A percentile compares a stretch with the other conserved stretches of the same genome.
phyloP scores from a whole-genome alignment of 371 early-diverging fungal genomes.

The Catenaria anguillulae region DNA sequence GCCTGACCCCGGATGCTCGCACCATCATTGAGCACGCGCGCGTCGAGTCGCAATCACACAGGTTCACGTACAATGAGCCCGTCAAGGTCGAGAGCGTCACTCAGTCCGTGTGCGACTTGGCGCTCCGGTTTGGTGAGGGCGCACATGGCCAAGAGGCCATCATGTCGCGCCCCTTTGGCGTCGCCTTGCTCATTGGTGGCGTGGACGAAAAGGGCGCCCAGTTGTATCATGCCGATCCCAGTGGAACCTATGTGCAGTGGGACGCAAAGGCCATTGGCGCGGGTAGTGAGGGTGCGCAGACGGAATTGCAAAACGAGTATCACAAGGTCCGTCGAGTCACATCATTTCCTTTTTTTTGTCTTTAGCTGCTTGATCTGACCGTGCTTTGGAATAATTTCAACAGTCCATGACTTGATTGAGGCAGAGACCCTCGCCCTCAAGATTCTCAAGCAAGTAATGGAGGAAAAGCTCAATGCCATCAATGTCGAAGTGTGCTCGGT shows the following conservation, averaged over 20 bases:
- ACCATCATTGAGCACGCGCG: slow-evolving; percentile 96
- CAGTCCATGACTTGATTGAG: slow-evolving; percentile 68
- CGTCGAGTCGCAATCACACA: slow-evolving; percentile 89
- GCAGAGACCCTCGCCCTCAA: slow-evolving; percentile 79
- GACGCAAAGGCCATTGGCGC: slow-evolving; percentile 96
- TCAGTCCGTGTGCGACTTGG: slow-evolving; percentile 93
- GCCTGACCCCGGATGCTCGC: slow-evolving; percentile 90
- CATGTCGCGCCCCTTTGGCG: slow-evolving; percentile 98
- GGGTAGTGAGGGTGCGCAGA: slow-evolving; percentile 97
- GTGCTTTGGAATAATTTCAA: slow-evolving; percentile 18
- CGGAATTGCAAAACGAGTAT: slow-evolving; percentile 90
- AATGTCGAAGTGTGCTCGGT: slow-evolving; percentile 95
- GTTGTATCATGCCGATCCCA: slow-evolving; percentile 92
- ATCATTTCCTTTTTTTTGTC: slow-evolving; percentile 19
- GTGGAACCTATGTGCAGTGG: slow-evolving; percentile 84
- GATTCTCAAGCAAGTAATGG: slow-evolving; percentile 99
- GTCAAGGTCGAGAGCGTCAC: slow-evolving; percentile 92
- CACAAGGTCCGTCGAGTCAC: too few species aligned
- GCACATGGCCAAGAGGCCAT: slow-evolving; percentile 89
- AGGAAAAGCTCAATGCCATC: slow-evolving; percentile 89
- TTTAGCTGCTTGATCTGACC: not conserved
- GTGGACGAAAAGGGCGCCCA: slow-evolving; percentile 95
- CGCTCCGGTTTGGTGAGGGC: slow-evolving; percentile 91
- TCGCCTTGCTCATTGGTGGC: slow-evolving; percentile 94
- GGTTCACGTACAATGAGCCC: slow-evolving; percentile 84